phyloP scores from a whole-genome alignment of 225 moss, liverwort and hornwort genomes.

The Anthoceros angustus region DNA sequence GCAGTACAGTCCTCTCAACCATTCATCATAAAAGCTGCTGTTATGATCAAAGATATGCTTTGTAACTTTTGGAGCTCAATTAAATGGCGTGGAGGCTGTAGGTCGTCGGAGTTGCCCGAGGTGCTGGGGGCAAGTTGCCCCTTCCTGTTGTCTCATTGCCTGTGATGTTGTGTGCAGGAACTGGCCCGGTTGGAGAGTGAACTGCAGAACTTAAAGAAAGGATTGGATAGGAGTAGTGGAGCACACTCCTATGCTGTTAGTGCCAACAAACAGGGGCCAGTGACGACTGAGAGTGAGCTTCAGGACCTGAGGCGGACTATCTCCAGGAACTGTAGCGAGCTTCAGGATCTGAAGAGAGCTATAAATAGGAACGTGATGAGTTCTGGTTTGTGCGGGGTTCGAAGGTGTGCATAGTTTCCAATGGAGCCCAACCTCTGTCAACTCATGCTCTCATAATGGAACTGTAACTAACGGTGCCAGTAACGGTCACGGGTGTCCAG shows the following conservation, averaged over 20 bases:
- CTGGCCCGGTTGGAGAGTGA: constrained; percentile 54
- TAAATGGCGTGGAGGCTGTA: constrained; percentile 6
- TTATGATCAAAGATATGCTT: constrained; percentile 12
- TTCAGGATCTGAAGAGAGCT: constrained; percentile 2
- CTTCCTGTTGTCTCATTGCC: constrained; percentile 5
- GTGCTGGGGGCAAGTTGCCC: constrained; percentile 2
- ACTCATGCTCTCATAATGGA: constrained; percentile 14
- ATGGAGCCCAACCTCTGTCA: constrained; percentile 1
- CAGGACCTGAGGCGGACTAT: background rate
- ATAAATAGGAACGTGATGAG: background rate
- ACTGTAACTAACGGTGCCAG: constrained; percentile 8
- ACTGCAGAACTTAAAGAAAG: constrained; percentile 56
- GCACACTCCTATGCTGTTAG: constrained; percentile 20
- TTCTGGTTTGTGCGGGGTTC: constrained; percentile 10
- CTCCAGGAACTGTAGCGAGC: constrained; percentile 3
- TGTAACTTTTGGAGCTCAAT: constrained; percentile 10
- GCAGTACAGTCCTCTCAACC: constrained; percentile 21
- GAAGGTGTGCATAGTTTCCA: constrained; percentile 9
- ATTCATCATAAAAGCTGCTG: constrained; percentile 4
- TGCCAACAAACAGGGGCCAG: constrained; percentile 10
- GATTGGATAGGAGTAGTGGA: constrained; percentile 20
- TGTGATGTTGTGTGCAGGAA: constrained; percentile 30
- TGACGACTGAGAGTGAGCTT: constrained; percentile 12
- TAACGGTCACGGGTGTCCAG: constrained; percentile 10
- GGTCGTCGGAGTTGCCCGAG: constrained; percentile 2